phyloP scores from a whole-genome alignment of 306 rosid species.

The Gynostemma pentaphyllum region DNA sequence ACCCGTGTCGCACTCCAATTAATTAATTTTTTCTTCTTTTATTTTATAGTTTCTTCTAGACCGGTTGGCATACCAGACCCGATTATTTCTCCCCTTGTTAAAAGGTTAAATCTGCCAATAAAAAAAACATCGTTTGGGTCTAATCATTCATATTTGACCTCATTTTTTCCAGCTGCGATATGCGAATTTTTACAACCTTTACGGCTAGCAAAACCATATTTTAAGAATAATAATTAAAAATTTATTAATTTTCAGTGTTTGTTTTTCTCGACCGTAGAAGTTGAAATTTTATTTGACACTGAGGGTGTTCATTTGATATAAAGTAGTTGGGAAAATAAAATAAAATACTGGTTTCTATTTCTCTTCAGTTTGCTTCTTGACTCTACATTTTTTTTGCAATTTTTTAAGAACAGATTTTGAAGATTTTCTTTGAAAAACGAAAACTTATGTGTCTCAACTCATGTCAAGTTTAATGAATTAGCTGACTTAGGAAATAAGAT shows the following conservation, averaged over 20 bases:
- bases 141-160: not conserved
- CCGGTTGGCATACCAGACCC: not conserved
- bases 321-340: too few relatives aligned
- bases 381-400: not conserved
- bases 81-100: not conserved
- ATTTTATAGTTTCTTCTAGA: not conserved
- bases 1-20: not conserved
- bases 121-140: not conserved
- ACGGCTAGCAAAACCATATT: not conserved
- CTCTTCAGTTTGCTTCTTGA: not conserved
- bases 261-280: too few relatives aligned
- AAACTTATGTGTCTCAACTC: too few relatives aligned
- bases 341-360: not conserved
- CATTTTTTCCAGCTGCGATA: not conserved
- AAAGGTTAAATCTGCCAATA: not conserved
- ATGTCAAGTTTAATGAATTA: too few relatives aligned
- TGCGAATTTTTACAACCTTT: not conserved
- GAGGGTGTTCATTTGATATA: too few relatives aligned
- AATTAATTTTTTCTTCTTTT: too few relatives aligned
- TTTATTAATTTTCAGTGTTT: not conserved
- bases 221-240: too few relatives aligned
- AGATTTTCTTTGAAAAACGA: not conserved
- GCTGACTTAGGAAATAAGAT: not conserved
- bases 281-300: too few relatives aligned
- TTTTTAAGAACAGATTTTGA: not conserved